These are phyloP conservation scores for Ganoderma leucocontextum DNA, from an alignment of 1,284 basidiomycete species.

Conservation along the genomic window DNA sequence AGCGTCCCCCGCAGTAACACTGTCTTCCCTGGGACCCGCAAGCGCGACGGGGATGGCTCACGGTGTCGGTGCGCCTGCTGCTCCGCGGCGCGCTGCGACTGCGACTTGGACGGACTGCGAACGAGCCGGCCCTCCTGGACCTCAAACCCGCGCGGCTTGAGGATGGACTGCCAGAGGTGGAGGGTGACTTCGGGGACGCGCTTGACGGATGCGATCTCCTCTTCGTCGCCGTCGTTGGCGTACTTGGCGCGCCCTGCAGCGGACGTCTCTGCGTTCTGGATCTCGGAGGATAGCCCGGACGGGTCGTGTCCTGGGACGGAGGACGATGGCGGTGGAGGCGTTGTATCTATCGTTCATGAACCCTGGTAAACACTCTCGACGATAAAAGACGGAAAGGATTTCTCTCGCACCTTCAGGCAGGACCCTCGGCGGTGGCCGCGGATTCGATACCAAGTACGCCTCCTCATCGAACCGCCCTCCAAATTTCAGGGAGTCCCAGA, in stretches of 20 bases:
- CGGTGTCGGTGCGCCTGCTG: slow-evolving; percentile 14
- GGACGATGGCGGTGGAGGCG: slow-evolving; percentile 23
- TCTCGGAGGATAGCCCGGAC: slow-evolving; percentile 27
- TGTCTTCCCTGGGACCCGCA: neutral
- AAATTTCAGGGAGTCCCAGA: slow-evolving; percentile 80
- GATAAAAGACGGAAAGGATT: neutral
- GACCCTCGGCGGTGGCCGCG: slow-evolving; percentile 61
- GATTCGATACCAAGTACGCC: slow-evolving; percentile 63
- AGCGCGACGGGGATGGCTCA: slow-evolving; percentile 28
- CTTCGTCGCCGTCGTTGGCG: slow-evolving; percentile 39
- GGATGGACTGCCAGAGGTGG: slow-evolving; percentile 71
- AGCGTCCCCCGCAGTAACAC: slow-evolving; percentile 16
- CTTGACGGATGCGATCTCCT: slow-evolving; percentile 61
- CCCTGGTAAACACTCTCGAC: neutral
- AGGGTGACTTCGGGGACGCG: slow-evolving; percentile 66
- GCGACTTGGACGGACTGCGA: slow-evolving; percentile 59
- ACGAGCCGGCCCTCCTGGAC: slow-evolving; percentile 61
- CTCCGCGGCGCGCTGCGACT: slow-evolving; percentile 43
- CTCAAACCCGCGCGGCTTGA: slow-evolving; percentile 70
- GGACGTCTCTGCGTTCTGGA: slow-evolving; percentile 25
- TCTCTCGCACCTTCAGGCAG: slow-evolving; percentile 32
- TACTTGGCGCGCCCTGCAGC: slow-evolving; percentile 6
- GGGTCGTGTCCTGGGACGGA: slow-evolving; percentile 7
- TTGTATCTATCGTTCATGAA: neutral
- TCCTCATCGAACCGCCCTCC: slow-evolving; percentile 65